Evolutionary conservation across 2,329 filamentous ascomycete genomes (phyloP).

Genomic region (Apiospora pterosperma): DNA sequence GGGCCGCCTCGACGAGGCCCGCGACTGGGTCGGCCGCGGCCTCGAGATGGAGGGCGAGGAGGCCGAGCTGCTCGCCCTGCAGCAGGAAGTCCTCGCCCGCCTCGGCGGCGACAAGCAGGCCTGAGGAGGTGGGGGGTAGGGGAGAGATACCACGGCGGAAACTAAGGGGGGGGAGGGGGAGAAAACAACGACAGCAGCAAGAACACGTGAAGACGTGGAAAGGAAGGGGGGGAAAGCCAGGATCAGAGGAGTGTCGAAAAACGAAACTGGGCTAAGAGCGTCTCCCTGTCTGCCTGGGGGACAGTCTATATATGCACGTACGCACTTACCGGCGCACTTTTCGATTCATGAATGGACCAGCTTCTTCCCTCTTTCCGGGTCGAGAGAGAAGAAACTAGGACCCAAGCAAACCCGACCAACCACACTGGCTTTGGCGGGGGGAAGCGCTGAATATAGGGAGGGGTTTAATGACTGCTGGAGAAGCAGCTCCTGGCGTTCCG

Average conservation of each 20-base stretch:
- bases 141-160: too few relatives aligned
- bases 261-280: neutral
- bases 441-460: neutral
- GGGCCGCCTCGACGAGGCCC: constrained; percentile 79
- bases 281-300: neutral
- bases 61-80: constrained; percentile 58
- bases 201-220: neutral
- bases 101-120: constrained; percentile 21
- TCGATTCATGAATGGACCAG: neutral
- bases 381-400: neutral
- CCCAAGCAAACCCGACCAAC: neutral
- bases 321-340: neutral
- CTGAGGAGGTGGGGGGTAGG: neutral
- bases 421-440: neutral
- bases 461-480: neutral
- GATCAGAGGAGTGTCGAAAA: neutral
- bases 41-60: constrained; percentile 80
- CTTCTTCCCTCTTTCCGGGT: neutral
- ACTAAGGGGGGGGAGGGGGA: too few relatives aligned
- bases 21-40: constrained; percentile 71
- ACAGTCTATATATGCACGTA: neutral
- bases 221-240: neutral
- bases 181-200: too few relatives aligned
- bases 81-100: constrained; percentile 57
- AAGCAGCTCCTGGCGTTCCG: neutral